Conservation (phyloP, 2,329 filamentous ascomycete genomes). For the Pyricularia sp. region DNA sequence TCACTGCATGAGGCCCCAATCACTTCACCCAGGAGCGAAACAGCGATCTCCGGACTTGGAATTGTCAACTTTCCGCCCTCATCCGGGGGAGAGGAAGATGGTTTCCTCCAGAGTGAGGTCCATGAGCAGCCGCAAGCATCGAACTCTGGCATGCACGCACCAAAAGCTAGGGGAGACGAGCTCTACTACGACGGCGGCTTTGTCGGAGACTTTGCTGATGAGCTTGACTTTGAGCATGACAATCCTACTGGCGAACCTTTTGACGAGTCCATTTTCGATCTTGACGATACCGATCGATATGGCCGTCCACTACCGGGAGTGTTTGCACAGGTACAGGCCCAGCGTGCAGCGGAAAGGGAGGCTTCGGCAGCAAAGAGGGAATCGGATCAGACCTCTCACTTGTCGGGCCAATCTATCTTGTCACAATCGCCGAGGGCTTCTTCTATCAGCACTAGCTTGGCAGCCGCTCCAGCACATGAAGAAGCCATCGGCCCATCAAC, state of each 20-base stretch:
- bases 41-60: background rate
- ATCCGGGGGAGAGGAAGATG: background rate
- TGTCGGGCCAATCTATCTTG: constrained; percentile 32
- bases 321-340: constrained; percentile 43
- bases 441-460: constrained; percentile 21
- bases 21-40: background rate
- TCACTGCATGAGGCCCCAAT: constrained; percentile 1
- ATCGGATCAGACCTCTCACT: constrained; percentile 34
- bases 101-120: background rate
- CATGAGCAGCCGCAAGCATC: background rate
- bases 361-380: constrained; percentile 27
- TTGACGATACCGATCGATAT: constrained; percentile 53
- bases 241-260: constrained; percentile 38
- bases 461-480: background rate
- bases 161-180: constrained; percentile 40
- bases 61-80: background rate
- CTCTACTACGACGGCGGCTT: constrained; percentile 62
- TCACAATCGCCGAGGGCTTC: constrained; percentile 44
- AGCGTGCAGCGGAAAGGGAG: constrained; percentile 25
- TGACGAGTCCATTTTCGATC: constrained; percentile 66
- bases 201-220: constrained; percentile 37
- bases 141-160: background rate
- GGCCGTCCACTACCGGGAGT: constrained; percentile 50
- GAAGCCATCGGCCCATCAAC: constrained; percentile 5
- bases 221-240: constrained; percentile 27